Evolutionary conservation across 2,329 filamentous ascomycete genomes (phyloP), one percentile per base, ranked within the genome.

Genomic region (Ciborinia camelliae): DNA sequence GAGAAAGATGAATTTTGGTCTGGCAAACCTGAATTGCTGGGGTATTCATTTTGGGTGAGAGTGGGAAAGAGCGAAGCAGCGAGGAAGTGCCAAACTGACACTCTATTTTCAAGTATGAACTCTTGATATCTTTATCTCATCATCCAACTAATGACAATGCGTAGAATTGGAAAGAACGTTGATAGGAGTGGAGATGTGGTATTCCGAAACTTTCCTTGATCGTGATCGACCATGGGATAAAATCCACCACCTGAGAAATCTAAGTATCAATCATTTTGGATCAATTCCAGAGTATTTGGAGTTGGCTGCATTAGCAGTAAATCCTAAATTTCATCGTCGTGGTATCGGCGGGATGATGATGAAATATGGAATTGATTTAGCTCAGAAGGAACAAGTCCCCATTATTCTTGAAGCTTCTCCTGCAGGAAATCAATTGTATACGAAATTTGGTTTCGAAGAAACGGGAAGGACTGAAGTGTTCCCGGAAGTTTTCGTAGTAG

Each of bases 131-230:
- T 32, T 12, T 5, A 10, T 12, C 2, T 37, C 14, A 1, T 45
- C 7, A 50, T 18, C 15, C 1, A 28, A 41, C 37, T 64, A 60
- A 64, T 39, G 8, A 35, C 7, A 18, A 9, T 26, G n/a, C 18
- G 35, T 26, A 64, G 62, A 53, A 41, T 37, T 60, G 30, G 62
- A 64, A 64, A 52, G 54, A 52, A 32, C 15, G 2, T 50, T 64
- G 3, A 51, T 60, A 30, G 26, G 26, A 10, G 47, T 37, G 1
- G 54, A 64, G 35, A 39, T 26, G 32, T 64, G 62, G 62, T 64
- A 64, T 45, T 32, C 45, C 14, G 39, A 60, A 23, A 52, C n/a
- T 43, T 35, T 60, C n/a, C 26, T 45, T 30, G 54, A 64, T 43
- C 54, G 47, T 5, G 47, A 64, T 8, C 57, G 47, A 43, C 30